phyloP scores from a whole-genome alignment of 352 stramenopile species.

The Phytophthora pini region DNA sequence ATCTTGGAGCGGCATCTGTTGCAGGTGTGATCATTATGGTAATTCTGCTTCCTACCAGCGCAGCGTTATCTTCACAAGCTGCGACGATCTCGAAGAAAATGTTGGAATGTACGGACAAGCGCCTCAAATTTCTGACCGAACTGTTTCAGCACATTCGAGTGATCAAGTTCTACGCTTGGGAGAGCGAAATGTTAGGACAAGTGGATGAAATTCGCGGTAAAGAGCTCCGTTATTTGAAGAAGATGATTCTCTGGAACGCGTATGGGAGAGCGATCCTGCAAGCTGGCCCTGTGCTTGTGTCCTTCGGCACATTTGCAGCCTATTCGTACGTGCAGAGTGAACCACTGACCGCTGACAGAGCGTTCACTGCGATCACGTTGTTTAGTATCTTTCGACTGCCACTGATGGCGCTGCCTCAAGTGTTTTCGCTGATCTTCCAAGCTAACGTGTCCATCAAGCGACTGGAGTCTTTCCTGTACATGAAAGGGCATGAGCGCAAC shows the following conservation, averaged over 20 bases:
- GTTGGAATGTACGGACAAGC: conserved; percentile 54
- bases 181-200: conserved; percentile 59
- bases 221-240: conserved; percentile 59
- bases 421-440: conserved; percentile 63
- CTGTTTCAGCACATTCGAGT: conserved; percentile 70
- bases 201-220: conserved; percentile 51
- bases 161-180: conserved; percentile 85
- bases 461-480: conserved; percentile 56
- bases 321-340: conserved; percentile 56
- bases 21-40: conserved; percentile 65
- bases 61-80: conserved; percentile 44
- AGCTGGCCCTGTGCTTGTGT: conserved; percentile 61
- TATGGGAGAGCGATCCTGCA: conserved; percentile 56
- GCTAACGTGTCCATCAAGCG: conserved; percentile 66
- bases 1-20: conserved; percentile 59
- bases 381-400: conserved; percentile 98
- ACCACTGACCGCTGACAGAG: conserved; percentile 83
- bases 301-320: conserved; percentile 68
- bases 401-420: conserved; percentile 92
- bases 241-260: conserved; percentile 60
- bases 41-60: conserved; percentile 54
- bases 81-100: conserved; percentile 51
- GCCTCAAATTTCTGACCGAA: conserved; percentile 65
- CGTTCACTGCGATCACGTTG: conserved; percentile 95
- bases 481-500: conserved; percentile 36